These are phyloP conservation scores for Bruguiera sexangula DNA, from an alignment of 345 rosid species.

Conservation along the genomic window DNA sequence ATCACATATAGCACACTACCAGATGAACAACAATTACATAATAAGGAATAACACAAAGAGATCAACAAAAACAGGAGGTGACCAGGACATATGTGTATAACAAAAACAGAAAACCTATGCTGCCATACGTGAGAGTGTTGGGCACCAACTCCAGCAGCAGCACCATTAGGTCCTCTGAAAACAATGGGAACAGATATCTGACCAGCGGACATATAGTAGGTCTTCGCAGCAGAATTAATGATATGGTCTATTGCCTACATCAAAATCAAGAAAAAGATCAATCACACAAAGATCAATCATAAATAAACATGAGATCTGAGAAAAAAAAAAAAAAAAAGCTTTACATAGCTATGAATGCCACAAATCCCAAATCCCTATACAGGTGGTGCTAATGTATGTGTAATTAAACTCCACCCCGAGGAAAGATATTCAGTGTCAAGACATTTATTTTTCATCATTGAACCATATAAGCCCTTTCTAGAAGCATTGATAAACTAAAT, in stretches of 20 bases:
- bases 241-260: constrained; percentile 89
- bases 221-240: constrained; percentile 86
- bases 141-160: constrained; percentile 98
- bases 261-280: constrained; percentile 7
- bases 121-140: constrained; percentile 85
- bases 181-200: constrained; percentile 77
- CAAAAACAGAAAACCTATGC: constrained; percentile 2
- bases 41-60: not conserved
- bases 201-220: constrained; percentile 88
- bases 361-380: no score
- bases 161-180: constrained; percentile 96
- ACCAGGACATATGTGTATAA: not conserved
- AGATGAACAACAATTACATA: no score
- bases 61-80: not conserved
- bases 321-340: not conserved
- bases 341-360: not conserved
- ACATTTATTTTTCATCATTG: no score
- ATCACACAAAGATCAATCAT: not conserved
- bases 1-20: no score
- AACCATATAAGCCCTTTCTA: no score
- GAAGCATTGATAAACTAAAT: no score
- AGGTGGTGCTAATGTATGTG: not conserved
- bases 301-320: not conserved
- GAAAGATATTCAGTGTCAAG: not conserved
- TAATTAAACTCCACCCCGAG: not conserved